Conservation (phyloP, 352 stramenopile species). For the Blastocystis sp. region DNA sequence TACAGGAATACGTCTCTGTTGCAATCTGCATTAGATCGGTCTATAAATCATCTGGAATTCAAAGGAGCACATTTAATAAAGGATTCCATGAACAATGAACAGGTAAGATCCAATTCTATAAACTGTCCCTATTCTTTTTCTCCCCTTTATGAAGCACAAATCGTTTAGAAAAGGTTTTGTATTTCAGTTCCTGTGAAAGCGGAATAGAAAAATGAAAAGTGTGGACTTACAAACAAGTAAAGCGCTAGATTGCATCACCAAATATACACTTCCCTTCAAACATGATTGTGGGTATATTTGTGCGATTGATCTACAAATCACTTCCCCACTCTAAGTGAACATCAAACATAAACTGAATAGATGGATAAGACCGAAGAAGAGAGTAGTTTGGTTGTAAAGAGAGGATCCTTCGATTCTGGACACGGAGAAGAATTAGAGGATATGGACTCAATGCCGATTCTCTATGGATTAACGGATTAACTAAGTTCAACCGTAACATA, state of each 20-base stretch:
- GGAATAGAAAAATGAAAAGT: no score
- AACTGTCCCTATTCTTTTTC: no score
- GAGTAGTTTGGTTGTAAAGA: slow-evolving; percentile 37
- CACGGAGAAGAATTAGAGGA: background rate
- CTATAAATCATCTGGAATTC: background rate
- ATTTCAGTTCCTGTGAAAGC: no score
- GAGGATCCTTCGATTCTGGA: background rate
- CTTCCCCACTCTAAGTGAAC: background rate
- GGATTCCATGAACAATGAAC: no score
- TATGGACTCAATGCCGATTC: slow-evolving; percentile 8
- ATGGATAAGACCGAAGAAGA: background rate
- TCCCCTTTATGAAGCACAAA: no score
- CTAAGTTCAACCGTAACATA: background rate
- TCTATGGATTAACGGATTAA: background rate
- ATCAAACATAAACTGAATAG: slow-evolving; percentile 6
- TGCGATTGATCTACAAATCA: background rate
- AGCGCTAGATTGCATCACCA: background rate
- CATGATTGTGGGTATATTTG: background rate
- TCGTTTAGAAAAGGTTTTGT: no score
- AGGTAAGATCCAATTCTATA: no score
- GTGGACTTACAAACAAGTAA: no score
- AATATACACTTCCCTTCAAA: background rate
- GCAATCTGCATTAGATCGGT: slow-evolving; percentile 16
- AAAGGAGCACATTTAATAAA: no score
- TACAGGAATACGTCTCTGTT: slow-evolving; percentile 48